phyloP scores from a whole-genome alignment of 495 filamentous ascomycete genomes.

The Penicillium psychrofluorescens region DNA sequence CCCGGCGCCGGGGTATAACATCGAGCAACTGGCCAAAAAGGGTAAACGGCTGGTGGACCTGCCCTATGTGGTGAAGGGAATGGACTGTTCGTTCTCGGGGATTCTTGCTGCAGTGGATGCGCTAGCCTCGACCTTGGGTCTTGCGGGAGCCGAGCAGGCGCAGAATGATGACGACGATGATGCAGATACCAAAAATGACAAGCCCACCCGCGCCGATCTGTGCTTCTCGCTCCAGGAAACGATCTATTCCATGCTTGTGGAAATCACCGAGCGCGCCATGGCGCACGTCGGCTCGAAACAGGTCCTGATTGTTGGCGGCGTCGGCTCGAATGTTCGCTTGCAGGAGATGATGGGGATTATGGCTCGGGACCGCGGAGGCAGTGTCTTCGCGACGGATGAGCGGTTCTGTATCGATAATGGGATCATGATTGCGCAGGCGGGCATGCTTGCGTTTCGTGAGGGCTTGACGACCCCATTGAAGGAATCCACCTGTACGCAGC shows the following conservation, averaged over 20 bases:
- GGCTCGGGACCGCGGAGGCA: slow-evolving; percentile 84
- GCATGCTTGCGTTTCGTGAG: slow-evolving; percentile 71
- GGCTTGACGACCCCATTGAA: slow-evolving; percentile 70
- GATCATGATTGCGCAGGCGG: slow-evolving; percentile 99
- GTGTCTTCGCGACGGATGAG: slow-evolving; percentile 91
- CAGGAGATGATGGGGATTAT: slow-evolving; percentile 99
- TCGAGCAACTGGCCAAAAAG: slow-evolving; percentile 88
- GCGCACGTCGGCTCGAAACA: slow-evolving; percentile 87
- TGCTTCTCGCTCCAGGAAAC: slow-evolving; percentile 96
- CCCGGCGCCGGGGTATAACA: slow-evolving; percentile 94
- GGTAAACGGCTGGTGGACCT: slow-evolving; percentile 71
- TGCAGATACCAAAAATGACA: slow-evolving; percentile 3
- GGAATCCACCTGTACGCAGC: slow-evolving; percentile 85
- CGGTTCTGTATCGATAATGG: slow-evolving; percentile 98
- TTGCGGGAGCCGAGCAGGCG: slow-evolving; percentile 26
- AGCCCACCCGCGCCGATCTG: slow-evolving; percentile 74
- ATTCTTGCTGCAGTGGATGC: slow-evolving; percentile 77
- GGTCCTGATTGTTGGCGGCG: slow-evolving; percentile 94
- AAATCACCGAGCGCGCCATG: slow-evolving; percentile 98
- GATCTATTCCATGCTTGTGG: slow-evolving; percentile 91
- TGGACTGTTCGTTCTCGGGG: slow-evolving; percentile 94
- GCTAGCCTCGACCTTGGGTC: slow-evolving; percentile 58
- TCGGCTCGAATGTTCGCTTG: slow-evolving; percentile 91
- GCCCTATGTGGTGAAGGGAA: slow-evolving; percentile 94
- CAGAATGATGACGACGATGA: slow-evolving; percentile 20